These are phyloP conservation scores for Dictyostelium firmibasis DNA, from an alignment of 78 protist genomes.

Conservation along the genomic window DNA sequence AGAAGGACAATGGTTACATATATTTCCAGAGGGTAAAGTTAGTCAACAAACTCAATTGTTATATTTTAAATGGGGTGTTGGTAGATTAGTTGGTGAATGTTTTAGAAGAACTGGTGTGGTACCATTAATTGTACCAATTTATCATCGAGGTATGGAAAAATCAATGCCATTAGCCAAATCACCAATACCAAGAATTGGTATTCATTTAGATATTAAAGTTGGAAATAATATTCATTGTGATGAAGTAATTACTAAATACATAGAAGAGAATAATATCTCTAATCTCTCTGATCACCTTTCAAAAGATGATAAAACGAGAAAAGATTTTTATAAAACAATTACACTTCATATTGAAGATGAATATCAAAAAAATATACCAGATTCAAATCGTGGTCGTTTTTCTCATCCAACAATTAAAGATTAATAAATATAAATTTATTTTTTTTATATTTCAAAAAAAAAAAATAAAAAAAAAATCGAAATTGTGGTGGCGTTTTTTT, in stretches of 20 bases:
- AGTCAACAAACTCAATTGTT: slow-evolving; percentile 37
- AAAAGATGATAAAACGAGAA: not conserved
- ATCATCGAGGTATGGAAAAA: slow-evolving; percentile 51
- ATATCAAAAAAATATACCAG: not conserved
- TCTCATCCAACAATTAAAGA: not conserved
- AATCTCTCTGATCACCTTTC: not conserved
- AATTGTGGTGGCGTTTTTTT: too few species aligned
- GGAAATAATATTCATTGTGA: slow-evolving; percentile 35
- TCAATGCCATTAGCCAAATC: slow-evolving; percentile 56
- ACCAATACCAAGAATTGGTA: slow-evolving; percentile 16
- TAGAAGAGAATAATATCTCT: not conserved
- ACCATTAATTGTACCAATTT: slow-evolving; percentile 56
- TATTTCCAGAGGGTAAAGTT: slow-evolving; percentile 70
- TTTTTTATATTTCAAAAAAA: too few species aligned
- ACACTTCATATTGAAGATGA: slow-evolving; percentile 6
- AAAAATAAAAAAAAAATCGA: too few species aligned
- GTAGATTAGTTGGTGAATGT: slow-evolving; percentile 55
- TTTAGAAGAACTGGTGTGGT: not conserved
- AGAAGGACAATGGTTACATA: slow-evolving; percentile 73
- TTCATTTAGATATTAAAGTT: not conserved
- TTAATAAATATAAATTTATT: not conserved
- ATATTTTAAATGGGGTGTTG: slow-evolving; percentile 79
- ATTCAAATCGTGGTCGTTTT: not conserved
- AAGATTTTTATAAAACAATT: not conserved
- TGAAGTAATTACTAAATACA: not conserved